A percentile compares a stretch with the other conserved stretches of the same genome.
These are phyloP conservation scores for Naganishia kalamii DNA, from an alignment of 768 basidiomycete species.

Conservation along the genomic window DNA sequence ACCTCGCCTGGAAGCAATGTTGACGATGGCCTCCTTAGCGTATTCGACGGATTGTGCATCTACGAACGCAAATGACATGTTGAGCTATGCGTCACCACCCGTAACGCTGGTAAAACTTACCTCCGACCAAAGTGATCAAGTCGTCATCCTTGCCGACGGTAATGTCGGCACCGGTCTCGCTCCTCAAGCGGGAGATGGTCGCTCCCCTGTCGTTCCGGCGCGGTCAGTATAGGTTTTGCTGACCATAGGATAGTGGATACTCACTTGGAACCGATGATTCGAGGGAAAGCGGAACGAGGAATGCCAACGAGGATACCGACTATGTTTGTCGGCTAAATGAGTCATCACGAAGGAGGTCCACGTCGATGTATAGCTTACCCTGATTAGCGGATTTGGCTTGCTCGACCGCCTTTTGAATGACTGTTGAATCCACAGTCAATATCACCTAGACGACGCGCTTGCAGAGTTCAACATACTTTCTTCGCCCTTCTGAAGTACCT, in stretches of 20 bases:
- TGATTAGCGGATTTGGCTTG: slow-evolving; percentile 40
- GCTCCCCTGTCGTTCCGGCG: slow-evolving; percentile 49
- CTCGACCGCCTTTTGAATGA: slow-evolving; percentile 36
- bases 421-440: slow-evolving; percentile 2
- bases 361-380: not conserved
- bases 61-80: slow-evolving; percentile 15
- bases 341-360: not conserved
- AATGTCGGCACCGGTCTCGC: slow-evolving; percentile 86
- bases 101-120: slow-evolving; percentile 51
- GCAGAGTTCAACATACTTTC: slow-evolving; percentile 37
- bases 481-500: slow-evolving; percentile 70
- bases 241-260: not conserved
- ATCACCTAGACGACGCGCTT: not conserved
- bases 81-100: not conserved
- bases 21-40: slow-evolving; percentile 44
- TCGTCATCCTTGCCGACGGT: slow-evolving; percentile 81
- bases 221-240: not conserved
- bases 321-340: not conserved
- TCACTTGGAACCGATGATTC: slow-evolving; percentile 84
- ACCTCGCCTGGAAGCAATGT: slow-evolving; percentile 39
- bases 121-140: slow-evolving; percentile 72
- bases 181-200: slow-evolving; percentile 78
- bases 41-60: slow-evolving; percentile 42
- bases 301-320: slow-evolving; percentile 46
- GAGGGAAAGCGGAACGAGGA: slow-evolving; percentile 71